A percentile compares a stretch with the other conserved stretches of the same genome.
phyloP scores from a whole-genome alignment of 352 stramenopile genomes.

The Globisporangium nunn region DNA sequence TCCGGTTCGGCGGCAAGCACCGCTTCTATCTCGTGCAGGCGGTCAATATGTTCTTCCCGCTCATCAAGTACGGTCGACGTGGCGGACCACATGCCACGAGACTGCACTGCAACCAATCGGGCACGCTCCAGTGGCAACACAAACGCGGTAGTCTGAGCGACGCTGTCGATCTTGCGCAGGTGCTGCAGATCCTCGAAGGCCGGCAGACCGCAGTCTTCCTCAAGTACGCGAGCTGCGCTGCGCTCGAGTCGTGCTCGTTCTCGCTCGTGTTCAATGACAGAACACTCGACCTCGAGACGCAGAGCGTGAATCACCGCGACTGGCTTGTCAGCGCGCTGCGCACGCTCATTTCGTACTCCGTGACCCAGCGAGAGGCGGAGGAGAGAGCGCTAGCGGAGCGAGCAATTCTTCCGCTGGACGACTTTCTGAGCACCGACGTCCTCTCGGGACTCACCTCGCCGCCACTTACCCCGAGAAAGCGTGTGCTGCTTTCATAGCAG shows the following conservation, averaged over 20 bases:
- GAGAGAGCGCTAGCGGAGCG: conserved; percentile 71
- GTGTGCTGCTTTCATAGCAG: not conserved
- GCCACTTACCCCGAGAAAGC: not conserved
- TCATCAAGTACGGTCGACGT: conserved; percentile 75
- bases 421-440: conserved; percentile 6
- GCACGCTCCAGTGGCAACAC: conserved; percentile 82
- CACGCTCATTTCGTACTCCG: conserved; percentile 67
- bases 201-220: conserved; percentile 68
- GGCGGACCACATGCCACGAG: conserved; percentile 61
- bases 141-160: conserved; percentile 69
- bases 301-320: conserved; percentile 67
- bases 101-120: conserved; percentile 76
- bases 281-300: conserved; percentile 76
- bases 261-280: conserved; percentile 70
- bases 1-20: conserved; percentile 80
- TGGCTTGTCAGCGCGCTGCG: conserved; percentile 75
- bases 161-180: conserved; percentile 64
- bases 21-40: conserved; percentile 81
- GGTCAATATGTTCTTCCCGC: conserved; percentile 81
- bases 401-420: conserved; percentile 31
- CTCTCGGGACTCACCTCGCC: not conserved
- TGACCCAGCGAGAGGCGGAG: conserved; percentile 64
- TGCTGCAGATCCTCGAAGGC: conserved; percentile 61
- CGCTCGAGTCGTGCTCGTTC: conserved; percentile 52
- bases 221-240: conserved; percentile 47